These are phyloP conservation scores for Phytomonas sp. DNA, from an alignment of 208 protist species.

Conservation along the genomic window DNA sequence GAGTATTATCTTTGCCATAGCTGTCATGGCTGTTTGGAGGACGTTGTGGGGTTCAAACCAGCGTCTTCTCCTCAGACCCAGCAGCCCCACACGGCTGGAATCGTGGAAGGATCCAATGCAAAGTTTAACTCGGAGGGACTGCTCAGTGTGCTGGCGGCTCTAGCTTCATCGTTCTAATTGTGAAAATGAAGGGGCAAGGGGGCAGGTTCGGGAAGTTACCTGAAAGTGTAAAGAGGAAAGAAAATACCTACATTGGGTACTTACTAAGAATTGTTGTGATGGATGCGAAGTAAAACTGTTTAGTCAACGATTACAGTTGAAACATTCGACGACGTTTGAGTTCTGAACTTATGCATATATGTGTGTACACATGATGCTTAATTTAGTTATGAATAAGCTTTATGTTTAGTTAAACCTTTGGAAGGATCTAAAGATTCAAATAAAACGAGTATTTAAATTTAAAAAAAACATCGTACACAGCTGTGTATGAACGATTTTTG, in stretches of 20 bases:
- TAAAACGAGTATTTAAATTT: neutral
- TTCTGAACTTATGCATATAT: neutral
- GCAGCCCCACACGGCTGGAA: neutral
- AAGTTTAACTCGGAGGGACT: neutral
- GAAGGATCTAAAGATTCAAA: constrained; percentile 3
- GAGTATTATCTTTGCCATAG: neutral
- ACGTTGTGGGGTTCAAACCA: neutral
- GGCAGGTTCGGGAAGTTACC: neutral
- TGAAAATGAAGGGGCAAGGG: neutral
- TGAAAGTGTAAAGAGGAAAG: neutral
- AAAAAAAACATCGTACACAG: neutral
- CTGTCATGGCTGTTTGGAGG: neutral
- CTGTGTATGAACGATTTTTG: neutral
- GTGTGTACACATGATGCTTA: constrained; percentile 5
- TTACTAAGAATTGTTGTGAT: neutral
- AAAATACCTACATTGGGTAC: neutral
- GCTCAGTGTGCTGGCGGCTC: neutral
- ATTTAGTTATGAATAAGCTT: neutral
- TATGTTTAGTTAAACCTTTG: neutral
- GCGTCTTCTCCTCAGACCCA: neutral
- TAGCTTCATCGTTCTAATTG: neutral
- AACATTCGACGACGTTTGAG: neutral
- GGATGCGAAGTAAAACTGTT: neutral
- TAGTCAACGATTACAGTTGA: neutral
- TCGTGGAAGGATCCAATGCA: neutral